Base-by-base conservation (phyloP, 768 basidiomycete genomes). In the Crassisporium funariophilum region DNA sequence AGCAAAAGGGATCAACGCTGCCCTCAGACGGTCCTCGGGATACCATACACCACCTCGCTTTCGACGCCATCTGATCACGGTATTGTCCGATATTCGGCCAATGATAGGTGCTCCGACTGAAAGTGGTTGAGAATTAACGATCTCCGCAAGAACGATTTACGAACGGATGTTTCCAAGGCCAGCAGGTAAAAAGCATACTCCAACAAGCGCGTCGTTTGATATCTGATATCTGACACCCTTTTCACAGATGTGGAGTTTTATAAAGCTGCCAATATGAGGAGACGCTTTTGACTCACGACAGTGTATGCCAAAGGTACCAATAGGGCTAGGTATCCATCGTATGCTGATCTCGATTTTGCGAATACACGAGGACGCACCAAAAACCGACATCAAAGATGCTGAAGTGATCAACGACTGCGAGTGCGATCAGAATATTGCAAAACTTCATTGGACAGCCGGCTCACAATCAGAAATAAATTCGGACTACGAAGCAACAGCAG, bases 11-110 rank as follows among this genome's bases (percentile, higher is more conserved):
- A 71, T 53, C 24, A 80, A 58, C 2, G 76, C 67, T 2, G 73
- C 82, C 1, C 81, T 73, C 19, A 88, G 71, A 4, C 86, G 78
- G 52, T 86, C 87, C 60, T 89, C 85, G 0, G 85, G 85, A 34
- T 79, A 75, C 83, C 82, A 86, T 2, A 68, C 54, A 1, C 83
- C 84, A 0, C 72, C 72, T 17, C 84, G 76, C 4, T 66, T 59
- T 36, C 70, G 63, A 12, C 74, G 74, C 65, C 78, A 82, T 31
- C 56, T 59, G 13, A 74, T 64, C 17, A 89, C 68, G 0, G 75
- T 64, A 20, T 53, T 49, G 59, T 88, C 87, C 0, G 86, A 86
- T 0, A 85, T 49, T 10, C 67, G 68, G 1, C 85, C 84, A 0
- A 78, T 73, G 7, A 82, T 49, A 3, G 77, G 75, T 3, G 82